Conservation (phyloP, 495 filamentous ascomycete species). For the Pyrenula aspistea region DNA sequence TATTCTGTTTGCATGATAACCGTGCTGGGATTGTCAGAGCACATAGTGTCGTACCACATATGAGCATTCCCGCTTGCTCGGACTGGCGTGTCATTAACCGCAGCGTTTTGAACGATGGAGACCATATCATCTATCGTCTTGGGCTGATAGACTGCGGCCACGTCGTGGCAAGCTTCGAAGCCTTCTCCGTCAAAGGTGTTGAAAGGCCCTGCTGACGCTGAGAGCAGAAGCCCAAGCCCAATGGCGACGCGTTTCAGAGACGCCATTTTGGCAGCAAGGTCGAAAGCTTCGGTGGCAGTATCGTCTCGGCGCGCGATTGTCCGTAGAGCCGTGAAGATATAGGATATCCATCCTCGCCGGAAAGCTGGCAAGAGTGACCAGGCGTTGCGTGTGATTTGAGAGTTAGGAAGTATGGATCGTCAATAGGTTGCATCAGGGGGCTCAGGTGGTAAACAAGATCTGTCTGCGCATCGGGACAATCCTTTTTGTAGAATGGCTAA, state of each 20-base stretch:
- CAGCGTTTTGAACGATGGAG: slow-evolving; percentile 23
- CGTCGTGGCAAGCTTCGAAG: slow-evolving; percentile 31
- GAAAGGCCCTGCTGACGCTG: slow-evolving; percentile 19
- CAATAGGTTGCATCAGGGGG: neutral
- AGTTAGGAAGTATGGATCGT: neutral
- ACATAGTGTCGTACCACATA: slow-evolving; percentile 41
- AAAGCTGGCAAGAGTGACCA: neutral
- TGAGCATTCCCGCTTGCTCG: slow-evolving; percentile 35
- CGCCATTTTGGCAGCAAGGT: neutral
- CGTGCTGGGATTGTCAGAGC: slow-evolving; percentile 24
- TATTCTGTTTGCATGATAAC: slow-evolving; percentile 32
- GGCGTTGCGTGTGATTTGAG: neutral
- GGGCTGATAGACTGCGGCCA: slow-evolving; percentile 26
- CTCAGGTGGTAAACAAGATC: neutral
- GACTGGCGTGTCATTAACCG: slow-evolving; percentile 18
- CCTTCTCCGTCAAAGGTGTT: slow-evolving; percentile 38
- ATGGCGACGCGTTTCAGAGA: neutral
- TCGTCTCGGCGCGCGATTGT: neutral
- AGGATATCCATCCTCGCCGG: neutral
- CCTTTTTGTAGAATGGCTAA: neutral
- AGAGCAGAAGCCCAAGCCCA: neutral
- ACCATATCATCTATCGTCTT: slow-evolving; percentile 30
- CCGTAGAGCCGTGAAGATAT: neutral
- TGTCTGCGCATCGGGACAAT: neutral
- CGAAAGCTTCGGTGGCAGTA: neutral